Conservation (phyloP, 1,284 basidiomycete species). For the Ceratobasidium sp. region DNA sequence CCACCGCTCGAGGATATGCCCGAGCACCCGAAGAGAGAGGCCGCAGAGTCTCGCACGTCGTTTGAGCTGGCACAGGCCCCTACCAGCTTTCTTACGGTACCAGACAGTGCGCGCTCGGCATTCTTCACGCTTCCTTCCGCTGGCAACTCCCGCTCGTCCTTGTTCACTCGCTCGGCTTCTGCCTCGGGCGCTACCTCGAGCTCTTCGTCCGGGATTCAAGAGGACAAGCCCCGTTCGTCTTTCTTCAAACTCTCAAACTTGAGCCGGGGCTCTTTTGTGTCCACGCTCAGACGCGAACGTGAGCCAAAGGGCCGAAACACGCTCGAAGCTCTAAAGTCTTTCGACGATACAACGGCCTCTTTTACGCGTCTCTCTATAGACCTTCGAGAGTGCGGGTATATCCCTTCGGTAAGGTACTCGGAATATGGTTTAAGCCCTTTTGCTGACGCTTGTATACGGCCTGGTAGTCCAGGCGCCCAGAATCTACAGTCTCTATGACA, state of each 20-base stretch:
- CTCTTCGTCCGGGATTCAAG: not conserved
- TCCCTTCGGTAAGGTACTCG: slow-evolving; percentile 22
- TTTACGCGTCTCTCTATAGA: not conserved
- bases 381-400: not conserved
- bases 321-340: not conserved
- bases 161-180: slow-evolving; percentile 21
- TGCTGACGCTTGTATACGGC: slow-evolving; percentile 1
- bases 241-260: slow-evolving; percentile 41
- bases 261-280: slow-evolving; percentile 33
- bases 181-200: slow-evolving; percentile 13
- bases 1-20: slow-evolving; percentile 38
- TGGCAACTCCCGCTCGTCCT: slow-evolving; percentile 27
- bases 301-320: slow-evolving; percentile 3
- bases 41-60: slow-evolving; percentile 5
- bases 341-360: not conserved
- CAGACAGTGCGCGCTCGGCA: slow-evolving; percentile 32
- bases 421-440: not conserved
- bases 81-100: slow-evolving; percentile 3
- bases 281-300: slow-evolving; percentile 38
- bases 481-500: slow-evolving; percentile 31
- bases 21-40: too few relatives aligned
- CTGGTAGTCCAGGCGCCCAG: slow-evolving; percentile 26
- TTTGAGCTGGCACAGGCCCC: not conserved
- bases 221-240: slow-evolving; percentile 26
- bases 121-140: slow-evolving; percentile 34